Evolutionary conservation across 495 filamentous ascomycete species (phyloP).

Genomic region (Xylaria intraflava): DNA sequence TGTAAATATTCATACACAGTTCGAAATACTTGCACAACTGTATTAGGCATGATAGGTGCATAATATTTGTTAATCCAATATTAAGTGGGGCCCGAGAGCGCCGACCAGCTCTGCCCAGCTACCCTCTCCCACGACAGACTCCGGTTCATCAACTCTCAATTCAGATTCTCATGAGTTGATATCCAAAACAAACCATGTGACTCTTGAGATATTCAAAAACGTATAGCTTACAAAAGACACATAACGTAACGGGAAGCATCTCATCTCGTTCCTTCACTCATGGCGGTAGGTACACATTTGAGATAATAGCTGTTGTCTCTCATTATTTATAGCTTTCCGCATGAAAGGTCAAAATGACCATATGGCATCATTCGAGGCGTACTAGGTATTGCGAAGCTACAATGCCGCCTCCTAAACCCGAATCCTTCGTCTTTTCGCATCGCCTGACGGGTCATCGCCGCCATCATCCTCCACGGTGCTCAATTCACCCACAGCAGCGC

Average conservation of each 20-base stretch:
- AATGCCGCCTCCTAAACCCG: conserved; percentile 13
- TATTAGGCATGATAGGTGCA: too few relatives aligned
- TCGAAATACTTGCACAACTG: too few relatives aligned
- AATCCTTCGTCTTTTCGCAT: conserved; percentile 23
- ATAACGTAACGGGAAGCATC: not conserved
- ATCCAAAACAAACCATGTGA: not conserved
- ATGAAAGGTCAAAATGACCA: not conserved
- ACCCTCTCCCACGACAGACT: too few relatives aligned
- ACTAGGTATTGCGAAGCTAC: not conserved
- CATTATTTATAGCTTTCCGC: not conserved
- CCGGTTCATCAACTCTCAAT: too few relatives aligned
- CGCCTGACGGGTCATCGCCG: conserved; percentile 20
- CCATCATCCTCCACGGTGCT: conserved; percentile 22
- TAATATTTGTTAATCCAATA: too few relatives aligned
- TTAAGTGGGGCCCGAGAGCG: too few relatives aligned
- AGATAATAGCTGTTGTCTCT: not conserved
- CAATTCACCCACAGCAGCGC: conserved; percentile 19
- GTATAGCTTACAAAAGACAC: not conserved
- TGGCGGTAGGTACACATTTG: not conserved
- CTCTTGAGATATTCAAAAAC: not conserved
- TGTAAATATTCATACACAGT: too few relatives aligned
- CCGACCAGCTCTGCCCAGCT: too few relatives aligned
- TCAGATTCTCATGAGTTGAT: not conserved
- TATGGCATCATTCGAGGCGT: not conserved
- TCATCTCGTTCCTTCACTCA: not conserved